These are phyloP conservation scores for Zasmidium cellare DNA, from an alignment of 2,329 filamentous ascomycete species.

Conservation along the genomic window DNA sequence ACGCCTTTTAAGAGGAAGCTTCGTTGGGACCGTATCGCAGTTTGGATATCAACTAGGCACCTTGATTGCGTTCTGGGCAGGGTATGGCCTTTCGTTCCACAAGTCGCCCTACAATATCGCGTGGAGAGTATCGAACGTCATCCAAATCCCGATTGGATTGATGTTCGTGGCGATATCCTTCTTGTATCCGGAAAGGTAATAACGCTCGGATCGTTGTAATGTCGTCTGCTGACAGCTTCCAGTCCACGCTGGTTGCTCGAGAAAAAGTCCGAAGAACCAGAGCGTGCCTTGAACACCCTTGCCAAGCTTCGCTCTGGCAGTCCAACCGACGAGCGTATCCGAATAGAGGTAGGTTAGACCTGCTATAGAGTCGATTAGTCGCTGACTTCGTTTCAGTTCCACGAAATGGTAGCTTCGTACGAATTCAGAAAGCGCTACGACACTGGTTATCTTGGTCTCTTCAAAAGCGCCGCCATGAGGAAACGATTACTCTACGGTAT, in stretches of 20 bases:
- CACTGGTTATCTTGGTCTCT: constrained; percentile 36
- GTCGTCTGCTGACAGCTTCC: background rate
- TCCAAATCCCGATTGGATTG: constrained; percentile 45
- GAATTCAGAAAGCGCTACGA: constrained; percentile 37
- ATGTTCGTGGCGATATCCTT: constrained; percentile 39
- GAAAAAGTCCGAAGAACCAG: constrained; percentile 14
- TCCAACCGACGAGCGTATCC: constrained; percentile 33
- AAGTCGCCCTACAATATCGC: constrained; percentile 41
- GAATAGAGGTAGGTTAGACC: constrained; percentile 21
- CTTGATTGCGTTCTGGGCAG: constrained; percentile 47
- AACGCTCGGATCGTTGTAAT: background rate
- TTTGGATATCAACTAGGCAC: constrained; percentile 48
- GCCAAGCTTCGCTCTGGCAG: constrained; percentile 36
- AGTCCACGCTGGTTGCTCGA: constrained; percentile 31
- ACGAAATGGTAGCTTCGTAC: constrained; percentile 38
- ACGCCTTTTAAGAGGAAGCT: constrained; percentile 40
- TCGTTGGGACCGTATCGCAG: constrained; percentile 44
- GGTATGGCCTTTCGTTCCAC: constrained; percentile 47
- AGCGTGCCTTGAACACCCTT: constrained; percentile 32
- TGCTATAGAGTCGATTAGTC: background rate
- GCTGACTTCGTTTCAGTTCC: constrained; percentile 27
- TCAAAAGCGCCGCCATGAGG: constrained; percentile 36
- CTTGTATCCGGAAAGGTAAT: constrained; percentile 38
- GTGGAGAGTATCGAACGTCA: constrained; percentile 44
- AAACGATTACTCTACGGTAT: constrained; percentile 42